Conservation (phyloP, 1,284 basidiomycete genomes). For the Cerrena zonata region DNA sequence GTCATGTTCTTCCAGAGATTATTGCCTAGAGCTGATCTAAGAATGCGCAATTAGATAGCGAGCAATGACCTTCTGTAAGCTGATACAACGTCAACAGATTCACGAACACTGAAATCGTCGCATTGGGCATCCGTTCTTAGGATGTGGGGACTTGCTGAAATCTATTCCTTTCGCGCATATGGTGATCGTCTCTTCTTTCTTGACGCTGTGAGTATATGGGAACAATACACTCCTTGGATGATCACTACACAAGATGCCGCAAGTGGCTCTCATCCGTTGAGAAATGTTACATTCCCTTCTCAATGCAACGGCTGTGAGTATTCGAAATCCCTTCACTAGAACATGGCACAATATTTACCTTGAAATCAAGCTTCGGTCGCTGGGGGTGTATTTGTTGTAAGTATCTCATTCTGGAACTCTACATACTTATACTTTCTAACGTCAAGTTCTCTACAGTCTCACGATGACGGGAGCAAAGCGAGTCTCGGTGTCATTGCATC, state of each 20-base stretch:
- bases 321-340: too few relatives aligned
- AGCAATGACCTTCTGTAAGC: too few relatives aligned
- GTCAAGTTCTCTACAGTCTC: too few relatives aligned
- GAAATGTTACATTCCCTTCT: constrained; percentile 2
- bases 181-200: constrained; percentile 6
- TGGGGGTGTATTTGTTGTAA: constrained; percentile 7
- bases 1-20: too few relatives aligned
- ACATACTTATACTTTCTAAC: too few relatives aligned
- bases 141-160: constrained; percentile 6
- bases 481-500: constrained; percentile 3
- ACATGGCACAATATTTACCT: neutral
- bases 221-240: constrained; percentile 1
- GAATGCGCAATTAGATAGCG: too few relatives aligned
- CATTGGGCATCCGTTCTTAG: too few relatives aligned
- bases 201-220: constrained; percentile 7
- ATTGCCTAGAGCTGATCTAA: too few relatives aligned
- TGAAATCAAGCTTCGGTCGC: neutral
- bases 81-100: too few relatives aligned
- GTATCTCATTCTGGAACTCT: neutral
- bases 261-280: neutral
- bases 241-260: neutral
- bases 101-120: too few relatives aligned
- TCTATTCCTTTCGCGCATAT: constrained; percentile 13
- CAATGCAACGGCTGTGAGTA: constrained; percentile 5
- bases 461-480: neutral